These are phyloP conservation scores for Paraphysoderma sedebokerense DNA, from an alignment of 371 early-diverging fungal genomes.

Conservation along the genomic window DNA sequence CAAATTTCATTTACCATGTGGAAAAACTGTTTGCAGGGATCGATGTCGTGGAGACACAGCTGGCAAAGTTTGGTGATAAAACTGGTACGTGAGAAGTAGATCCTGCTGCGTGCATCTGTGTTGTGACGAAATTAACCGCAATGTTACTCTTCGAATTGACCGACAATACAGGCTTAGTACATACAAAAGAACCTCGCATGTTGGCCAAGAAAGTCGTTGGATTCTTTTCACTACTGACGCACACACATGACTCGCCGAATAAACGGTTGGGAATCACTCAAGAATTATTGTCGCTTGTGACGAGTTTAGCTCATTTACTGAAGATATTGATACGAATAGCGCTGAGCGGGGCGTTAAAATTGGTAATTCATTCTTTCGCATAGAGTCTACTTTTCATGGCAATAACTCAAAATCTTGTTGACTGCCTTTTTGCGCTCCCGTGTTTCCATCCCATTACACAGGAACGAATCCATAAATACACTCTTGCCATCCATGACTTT, in stretches of 20 bases:
- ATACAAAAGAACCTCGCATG: slow-evolving; percentile 73
- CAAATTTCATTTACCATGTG: slow-evolving; percentile 79
- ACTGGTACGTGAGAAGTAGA: slow-evolving; percentile 17
- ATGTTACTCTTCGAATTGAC: no score
- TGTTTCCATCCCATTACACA: no score
- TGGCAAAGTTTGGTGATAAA: slow-evolving; percentile 29
- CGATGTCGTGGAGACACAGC: slow-evolving; percentile 55
- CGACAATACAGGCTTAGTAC: slow-evolving; percentile 30
- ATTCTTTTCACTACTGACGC: slow-evolving; percentile 77
- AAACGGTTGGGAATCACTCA: slow-evolving; percentile 56
- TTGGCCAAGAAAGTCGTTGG: slow-evolving; percentile 78
- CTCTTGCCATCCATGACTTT: slow-evolving; percentile 28
- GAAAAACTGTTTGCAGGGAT: slow-evolving; percentile 81
- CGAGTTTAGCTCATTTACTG: slow-evolving; percentile 79
- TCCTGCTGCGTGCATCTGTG: no score
- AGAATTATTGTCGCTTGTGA: slow-evolving; percentile 75
- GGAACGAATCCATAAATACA: slow-evolving; percentile 3
- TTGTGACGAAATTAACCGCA: no score
- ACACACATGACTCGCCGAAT: slow-evolving; percentile 29
- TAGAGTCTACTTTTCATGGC: no score
- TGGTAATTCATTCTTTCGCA: no score
- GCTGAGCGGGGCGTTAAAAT: slow-evolving; percentile 64
- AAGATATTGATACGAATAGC: slow-evolving; percentile 81
- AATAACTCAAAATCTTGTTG: no score
- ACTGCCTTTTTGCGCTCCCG: no score